Base-by-base conservation (phyloP, 2,329 filamentous ascomycete species). In the Drechslera avenae region DNA sequence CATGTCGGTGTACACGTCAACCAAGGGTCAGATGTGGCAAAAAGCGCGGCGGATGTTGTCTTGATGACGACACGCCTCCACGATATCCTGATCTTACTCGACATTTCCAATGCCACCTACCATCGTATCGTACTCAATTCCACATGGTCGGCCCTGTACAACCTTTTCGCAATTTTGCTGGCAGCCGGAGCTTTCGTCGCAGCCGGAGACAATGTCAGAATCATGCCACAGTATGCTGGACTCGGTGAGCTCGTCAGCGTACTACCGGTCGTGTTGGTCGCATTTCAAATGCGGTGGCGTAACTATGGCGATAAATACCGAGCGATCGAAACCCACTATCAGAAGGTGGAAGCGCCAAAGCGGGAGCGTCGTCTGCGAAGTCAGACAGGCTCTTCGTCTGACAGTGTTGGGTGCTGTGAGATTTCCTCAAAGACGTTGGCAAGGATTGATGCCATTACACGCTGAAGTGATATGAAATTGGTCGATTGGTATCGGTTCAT, bases 231-330 rank as follows among this genome's bases (percentile, higher is more conserved):
- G 55, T 90, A 80, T 76, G 87, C 87, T 0, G 88, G 86, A 0
- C 62, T 91, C 7, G 88, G 88, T 0, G 88, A 91, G 74, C 67
- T 91, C 26, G 86, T 90, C 0, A 91, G 88, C 62, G 85, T 92
- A 0, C 50, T 89, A 65, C 88, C 88, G 0, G 87, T 91, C 3
- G 80, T 90, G 59, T 64, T 76, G 5, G 80, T 81, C 35, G 85
- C 85, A 0, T 73, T 83, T 59, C 72, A 75, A 50, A 62, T 84
- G 63, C 71, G 71, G 35, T 82, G 57, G 53, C 55, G 55, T n/a
- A 44, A 61, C 32, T 73, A 66, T 54, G 65, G 61, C 10, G 48
- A 35, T 18, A 37, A 39, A 26, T 69, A 66, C 44, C 49, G 58
- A 33, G 33, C 33, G 33, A 53, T 66, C 33, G 59, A 59, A 46